Evolutionary conservation across 306 rosid genomes (phyloP).

Genomic region (Prunus mongolica): DNA sequence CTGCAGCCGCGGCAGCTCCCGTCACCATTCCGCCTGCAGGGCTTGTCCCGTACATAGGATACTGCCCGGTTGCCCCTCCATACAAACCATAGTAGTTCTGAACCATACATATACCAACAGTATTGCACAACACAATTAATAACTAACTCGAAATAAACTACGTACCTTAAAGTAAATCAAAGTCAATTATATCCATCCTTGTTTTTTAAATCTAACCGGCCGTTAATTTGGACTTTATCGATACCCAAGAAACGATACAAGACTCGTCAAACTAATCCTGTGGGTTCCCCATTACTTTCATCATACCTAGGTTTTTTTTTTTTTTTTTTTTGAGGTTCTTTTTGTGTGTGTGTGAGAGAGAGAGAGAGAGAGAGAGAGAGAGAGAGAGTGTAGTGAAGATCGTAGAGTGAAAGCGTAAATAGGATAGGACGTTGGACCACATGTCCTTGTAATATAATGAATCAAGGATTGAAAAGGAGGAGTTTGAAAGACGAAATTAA

Average conservation of each 20-base stretch:
- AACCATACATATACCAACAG: background rate
- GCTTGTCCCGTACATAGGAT: slow-evolving; percentile 69
- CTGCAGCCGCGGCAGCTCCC: slow-evolving; percentile 45
- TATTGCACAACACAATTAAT: background rate
- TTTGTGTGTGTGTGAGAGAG: background rate
- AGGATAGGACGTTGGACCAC: background rate
- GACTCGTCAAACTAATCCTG: background rate
- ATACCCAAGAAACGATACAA: too few species aligned
- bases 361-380: too few species aligned
- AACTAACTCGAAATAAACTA: background rate
- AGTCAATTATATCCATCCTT: background rate
- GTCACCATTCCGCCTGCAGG: slow-evolving; percentile 66
- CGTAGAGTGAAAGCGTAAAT: background rate
- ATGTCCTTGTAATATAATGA: background rate
- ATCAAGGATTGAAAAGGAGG: background rate
- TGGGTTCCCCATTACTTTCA: background rate
- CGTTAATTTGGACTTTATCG: too few species aligned
- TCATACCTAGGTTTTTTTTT: background rate
- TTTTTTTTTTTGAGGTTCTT: background rate
- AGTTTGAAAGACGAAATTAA: background rate
- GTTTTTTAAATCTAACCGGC: too few species aligned
- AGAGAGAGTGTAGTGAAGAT: background rate
- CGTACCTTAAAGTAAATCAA: background rate
- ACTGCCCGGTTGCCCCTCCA: slow-evolving; percentile 81
- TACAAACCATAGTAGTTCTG: slow-evolving; percentile 89